phyloP scores from a whole-genome alignment of 2,329 filamentous ascomycete species.

The Grosmannia huntii region DNA sequence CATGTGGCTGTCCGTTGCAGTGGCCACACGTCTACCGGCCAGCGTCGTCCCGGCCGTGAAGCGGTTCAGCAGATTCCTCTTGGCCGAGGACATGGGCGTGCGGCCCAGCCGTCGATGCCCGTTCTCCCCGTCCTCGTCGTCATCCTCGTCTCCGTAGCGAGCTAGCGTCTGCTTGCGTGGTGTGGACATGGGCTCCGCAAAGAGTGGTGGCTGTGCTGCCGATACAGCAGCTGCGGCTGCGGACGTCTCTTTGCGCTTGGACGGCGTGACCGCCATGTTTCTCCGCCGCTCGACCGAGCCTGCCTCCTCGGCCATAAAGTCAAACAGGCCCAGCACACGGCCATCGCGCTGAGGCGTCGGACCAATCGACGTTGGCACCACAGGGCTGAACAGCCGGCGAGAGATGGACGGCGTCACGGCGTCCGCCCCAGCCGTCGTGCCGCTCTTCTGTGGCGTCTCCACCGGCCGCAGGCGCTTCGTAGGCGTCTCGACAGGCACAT shows the following conservation, averaged over 20 bases:
- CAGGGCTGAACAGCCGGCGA: slow-evolving; percentile 47
- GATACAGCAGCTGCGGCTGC: slow-evolving; percentile 1
- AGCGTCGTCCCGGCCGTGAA: slow-evolving; percentile 4
- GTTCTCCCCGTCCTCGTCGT: slow-evolving; percentile 16
- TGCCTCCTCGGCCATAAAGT: slow-evolving; percentile 44
- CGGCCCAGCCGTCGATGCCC: slow-evolving; percentile 23
- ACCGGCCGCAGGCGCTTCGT: slow-evolving; percentile 35
- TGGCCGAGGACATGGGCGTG: slow-evolving; percentile 44
- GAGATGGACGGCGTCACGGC: slow-evolving; percentile 38
- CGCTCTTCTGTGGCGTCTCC: slow-evolving; percentile 34
- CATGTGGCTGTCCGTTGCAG: neutral
- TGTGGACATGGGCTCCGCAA: slow-evolving; percentile 24
- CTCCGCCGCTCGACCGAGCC: slow-evolving; percentile 22
- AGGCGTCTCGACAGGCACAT: slow-evolving; percentile 28
- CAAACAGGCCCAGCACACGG: slow-evolving; percentile 64
- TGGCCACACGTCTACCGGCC: neutral
- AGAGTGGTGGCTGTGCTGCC: slow-evolving; percentile 15
- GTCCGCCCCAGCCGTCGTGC: slow-evolving; percentile 3
- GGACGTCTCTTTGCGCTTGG: slow-evolving; percentile 19
- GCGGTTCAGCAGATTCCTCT: slow-evolving; percentile 46
- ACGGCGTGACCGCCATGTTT: slow-evolving; percentile 25
- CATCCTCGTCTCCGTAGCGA: slow-evolving; percentile 12
- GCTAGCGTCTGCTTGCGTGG: slow-evolving; percentile 30
- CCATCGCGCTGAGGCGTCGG: slow-evolving; percentile 74
- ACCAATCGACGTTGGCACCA: slow-evolving; percentile 49